Evolutionary conservation across 257 asterid genomes (phyloP), one percentile per base, ranked within the genome.

Genomic region (Datura wrightii): DNA sequence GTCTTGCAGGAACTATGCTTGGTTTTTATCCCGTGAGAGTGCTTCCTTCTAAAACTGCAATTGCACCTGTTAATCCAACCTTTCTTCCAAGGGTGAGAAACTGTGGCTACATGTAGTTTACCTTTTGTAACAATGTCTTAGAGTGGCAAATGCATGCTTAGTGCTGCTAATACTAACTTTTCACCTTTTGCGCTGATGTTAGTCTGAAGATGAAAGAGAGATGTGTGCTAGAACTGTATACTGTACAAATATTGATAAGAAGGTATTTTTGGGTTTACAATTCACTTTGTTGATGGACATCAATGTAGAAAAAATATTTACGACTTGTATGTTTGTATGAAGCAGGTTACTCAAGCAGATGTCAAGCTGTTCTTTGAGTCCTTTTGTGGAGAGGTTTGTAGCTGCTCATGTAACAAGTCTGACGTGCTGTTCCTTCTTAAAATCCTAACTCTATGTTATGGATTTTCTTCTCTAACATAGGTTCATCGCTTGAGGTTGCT

Each of bases 401-500:
- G 69, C 65, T 88, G 48, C 62, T 80, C 65, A 74, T 83, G 62
- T 83, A 63, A 71, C 69, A 55, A 37, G 63, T 58, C 55, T 79
- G 56, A n/a, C 56, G 60, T 67, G 56, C 42, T 24, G 55, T 44
- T 74, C 79, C 46, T 55, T 54, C 39, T 67, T 80, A n/a, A 39
- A 83, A 41, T 70, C 80, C 46, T 34, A 80, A 18, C 19, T 66
- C 53, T 59, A 42, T 80, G 55, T 78, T 62, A 79, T 59, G 83
- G 85, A 11, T 79, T 90, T 82, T 83, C 58, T 88, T 85, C 85
- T 92, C 87, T 90, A 88, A 79, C 86, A 70, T 94, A 96, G 99
- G 99, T 96, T 87, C 84, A 86, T 86, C 98, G 99, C 88, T 82
- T 97, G 94, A 94, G 99, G 97, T 90, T 97, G 92, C 98, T 96